phyloP scores from a whole-genome alignment of 164 flowering plant species.

The Vitis rotundifolia region DNA sequence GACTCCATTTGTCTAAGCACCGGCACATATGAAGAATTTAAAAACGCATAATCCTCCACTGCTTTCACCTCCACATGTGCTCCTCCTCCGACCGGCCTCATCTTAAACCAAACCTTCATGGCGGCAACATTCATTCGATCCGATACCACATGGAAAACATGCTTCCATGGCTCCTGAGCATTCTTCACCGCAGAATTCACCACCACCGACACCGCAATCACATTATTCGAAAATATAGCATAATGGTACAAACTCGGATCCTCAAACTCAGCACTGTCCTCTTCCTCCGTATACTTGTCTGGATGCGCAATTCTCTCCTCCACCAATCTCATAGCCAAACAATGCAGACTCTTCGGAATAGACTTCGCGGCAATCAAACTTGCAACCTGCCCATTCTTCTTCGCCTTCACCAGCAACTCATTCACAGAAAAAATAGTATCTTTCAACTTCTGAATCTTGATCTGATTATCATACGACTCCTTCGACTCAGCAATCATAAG shows the following conservation, averaged over 20 bases:
- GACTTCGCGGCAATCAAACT: conserved; percentile 80
- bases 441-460: conserved; percentile 93
- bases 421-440: conserved; percentile 90
- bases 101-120: conserved; percentile 94
- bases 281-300: conserved; percentile 64
- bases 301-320: conserved; percentile 82
- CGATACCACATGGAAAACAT: conserved; percentile 88
- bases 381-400: conserved; percentile 78
- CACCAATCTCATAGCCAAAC: conserved; percentile 86
- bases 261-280: conserved; percentile 58
- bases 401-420: conserved; percentile 79
- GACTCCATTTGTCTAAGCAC: conserved; percentile 64
- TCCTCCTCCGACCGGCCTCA: conserved; percentile 67
- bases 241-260: conserved; percentile 83
- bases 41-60: conserved; percentile 64
- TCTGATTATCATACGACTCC: conserved; percentile 90
- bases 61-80: conserved; percentile 85
- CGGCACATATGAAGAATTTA: conserved; percentile 74
- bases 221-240: conserved; percentile 86
- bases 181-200: conserved; percentile 85
- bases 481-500: conserved; percentile 69
- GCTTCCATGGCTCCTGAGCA: conserved; percentile 81
- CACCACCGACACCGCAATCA: conserved; percentile 90
- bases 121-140: conserved; percentile 85
- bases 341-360: conserved; percentile 87